Base-by-base conservation (phyloP, 2,329 filamentous ascomycete species). In the Aaosphaeria pasadenensis region DNA sequence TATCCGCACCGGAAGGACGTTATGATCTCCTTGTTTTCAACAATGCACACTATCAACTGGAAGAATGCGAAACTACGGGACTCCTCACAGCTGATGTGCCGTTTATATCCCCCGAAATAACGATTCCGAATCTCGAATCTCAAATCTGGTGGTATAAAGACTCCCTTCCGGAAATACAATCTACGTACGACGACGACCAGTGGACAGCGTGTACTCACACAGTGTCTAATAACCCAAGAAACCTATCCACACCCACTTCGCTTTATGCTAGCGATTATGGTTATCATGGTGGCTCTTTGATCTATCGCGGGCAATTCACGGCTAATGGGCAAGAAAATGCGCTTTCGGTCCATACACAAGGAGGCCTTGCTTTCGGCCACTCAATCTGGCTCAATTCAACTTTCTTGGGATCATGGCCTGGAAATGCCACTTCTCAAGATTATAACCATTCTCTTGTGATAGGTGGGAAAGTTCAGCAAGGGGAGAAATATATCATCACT, bases 81-180 rank as follows among this genome's bases (percentile, higher is more conserved):
- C 68, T 75, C 43, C 79, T 85, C 66, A 69, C 78, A 6, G 76
- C 76, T 3, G 77, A 67, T 5, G 69, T 84, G 30, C 68, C 73
- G 5, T 85, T 80, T 55, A 62, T 65, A 0, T 66, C 72, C 6
- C 83, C 82, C 0, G 63, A 71, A 0, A 51, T 88, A 35, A 58
- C 62, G 0, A 55, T 89, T 1, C 86, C 87, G 0, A 70, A 79
- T 6, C 73, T 91, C 2, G 73, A 75, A 9, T 64, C 72, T 0
- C 66, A 88, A 7, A 68, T 78, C 1, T 94, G 89, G 89, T 84
- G 84, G 60, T 83, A 81, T 48, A 60, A 88, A 24, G 83, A 92
- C 65, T 81, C 81, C 0, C 79, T 94, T 0, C 89, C 88, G 0
- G 89, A 92, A 62, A 73, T 89, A 5, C 65, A 78, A 43, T 53